Percentiles rank a stretch among this genome's conserved stretches.
Conservation (phyloP, 1,284 basidiomycete species). For the Cryptococcus hybrid region DNA sequence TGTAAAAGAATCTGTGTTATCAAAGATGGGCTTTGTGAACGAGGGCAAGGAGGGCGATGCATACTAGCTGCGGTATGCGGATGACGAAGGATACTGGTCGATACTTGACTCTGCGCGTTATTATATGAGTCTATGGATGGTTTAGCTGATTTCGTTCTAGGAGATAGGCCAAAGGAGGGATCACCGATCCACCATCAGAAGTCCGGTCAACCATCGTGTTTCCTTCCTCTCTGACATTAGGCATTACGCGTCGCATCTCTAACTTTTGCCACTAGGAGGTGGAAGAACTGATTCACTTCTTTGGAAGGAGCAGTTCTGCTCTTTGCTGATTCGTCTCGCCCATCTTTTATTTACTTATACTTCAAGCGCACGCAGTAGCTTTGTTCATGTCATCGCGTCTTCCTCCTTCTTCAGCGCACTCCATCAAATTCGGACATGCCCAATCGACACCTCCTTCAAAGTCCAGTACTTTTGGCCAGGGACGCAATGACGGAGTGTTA, state of each 20-base stretch:
- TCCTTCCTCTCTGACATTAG: background rate
- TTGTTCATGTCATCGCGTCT: background rate
- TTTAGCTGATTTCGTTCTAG: background rate
- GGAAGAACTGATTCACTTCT: too few species aligned
- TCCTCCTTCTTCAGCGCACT: background rate
- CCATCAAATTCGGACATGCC: background rate
- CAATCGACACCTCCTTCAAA: background rate
- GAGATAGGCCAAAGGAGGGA: background rate
- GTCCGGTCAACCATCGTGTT: background rate
- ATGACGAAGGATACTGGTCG: background rate
- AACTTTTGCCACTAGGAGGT: background rate
- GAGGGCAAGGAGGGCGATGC: conserved; percentile 51
- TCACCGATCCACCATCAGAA: background rate
- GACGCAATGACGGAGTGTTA: conserved; percentile 1
- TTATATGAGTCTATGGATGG: conserved; percentile 5
- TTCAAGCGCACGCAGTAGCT: background rate
- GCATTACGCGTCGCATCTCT: background rate
- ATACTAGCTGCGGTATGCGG: conserved; percentile 28
- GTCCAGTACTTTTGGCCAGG: background rate
- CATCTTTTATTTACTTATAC: too few species aligned
- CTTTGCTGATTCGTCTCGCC: background rate
- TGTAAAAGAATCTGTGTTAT: conserved; percentile 43
- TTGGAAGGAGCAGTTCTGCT: too few species aligned
- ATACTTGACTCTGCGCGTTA: conserved; percentile 2
- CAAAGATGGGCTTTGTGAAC: conserved; percentile 44